Percentiles rank a stretch among this genome's conserved stretches.
Conservation (phyloP, 2,329 filamentous ascomycete species). For the Dactylellina haptotyla region DNA sequence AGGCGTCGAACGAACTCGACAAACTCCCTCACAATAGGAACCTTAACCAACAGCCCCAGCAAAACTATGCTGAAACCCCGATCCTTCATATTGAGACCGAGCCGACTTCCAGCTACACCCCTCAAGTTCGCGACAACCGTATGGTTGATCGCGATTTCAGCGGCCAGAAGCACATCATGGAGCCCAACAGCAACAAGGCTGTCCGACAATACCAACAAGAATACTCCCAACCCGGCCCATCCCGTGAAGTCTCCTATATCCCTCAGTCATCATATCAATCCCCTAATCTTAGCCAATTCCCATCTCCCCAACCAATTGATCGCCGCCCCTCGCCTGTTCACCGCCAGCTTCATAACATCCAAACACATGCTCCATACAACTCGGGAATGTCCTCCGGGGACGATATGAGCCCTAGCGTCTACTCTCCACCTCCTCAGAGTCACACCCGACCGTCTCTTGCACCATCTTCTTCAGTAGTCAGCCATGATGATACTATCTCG, state of each 20-base stretch:
- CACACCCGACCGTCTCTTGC: constrained; percentile 43
- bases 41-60: constrained; percentile 7
- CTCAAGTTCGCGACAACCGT: constrained; percentile 43
- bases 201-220: constrained; percentile 40
- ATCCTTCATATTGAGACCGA: constrained; percentile 53
- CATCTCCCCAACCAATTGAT: constrained; percentile 38
- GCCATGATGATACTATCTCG: constrained; percentile 56
- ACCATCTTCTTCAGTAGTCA: constrained; percentile 39
- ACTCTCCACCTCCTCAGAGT: constrained; percentile 33
- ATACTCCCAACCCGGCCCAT: constrained; percentile 19
- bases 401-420: constrained; percentile 46
- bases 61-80: constrained; percentile 43
- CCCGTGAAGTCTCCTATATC: constrained; percentile 6
- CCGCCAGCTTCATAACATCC: constrained; percentile 41
- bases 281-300: constrained; percentile 36
- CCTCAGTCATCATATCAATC: constrained; percentile 26
- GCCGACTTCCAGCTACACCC: constrained; percentile 23
- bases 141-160: constrained; percentile 49
- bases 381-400: constrained; percentile 22
- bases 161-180: constrained; percentile 56
- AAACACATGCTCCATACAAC: constrained; percentile 32
- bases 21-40: constrained; percentile 34
- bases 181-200: constrained; percentile 50
- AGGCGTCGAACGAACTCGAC: constrained; percentile 61
- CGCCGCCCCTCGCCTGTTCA: constrained; percentile 48